Percentiles rank a stretch among this genome's conserved stretches.
Conservation (phyloP, 495 filamentous ascomycete species). For the Tetracladium setigerum region DNA sequence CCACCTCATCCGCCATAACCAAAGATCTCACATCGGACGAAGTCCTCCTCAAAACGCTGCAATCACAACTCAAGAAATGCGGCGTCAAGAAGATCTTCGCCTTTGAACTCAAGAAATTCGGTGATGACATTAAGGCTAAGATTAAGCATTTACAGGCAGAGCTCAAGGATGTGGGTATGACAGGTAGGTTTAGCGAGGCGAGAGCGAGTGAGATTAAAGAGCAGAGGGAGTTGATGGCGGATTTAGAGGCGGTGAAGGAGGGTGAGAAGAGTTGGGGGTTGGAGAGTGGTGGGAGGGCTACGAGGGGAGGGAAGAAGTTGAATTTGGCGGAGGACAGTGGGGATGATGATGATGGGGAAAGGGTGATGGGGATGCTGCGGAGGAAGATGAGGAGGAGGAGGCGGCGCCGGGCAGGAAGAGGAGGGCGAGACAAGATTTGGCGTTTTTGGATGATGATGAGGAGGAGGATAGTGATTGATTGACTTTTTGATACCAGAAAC, state of each 20-base stretch:
- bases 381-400: conserved; percentile 23
- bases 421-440: conserved; percentile 18
- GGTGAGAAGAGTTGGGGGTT: conserved; percentile 71
- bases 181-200: conserved; percentile 72
- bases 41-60: conserved; percentile 82
- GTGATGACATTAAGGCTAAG: conserved; percentile 60
- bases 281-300: conserved; percentile 27
- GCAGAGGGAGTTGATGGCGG: conserved; percentile 68
- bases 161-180: conserved; percentile 78
- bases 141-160: conserved; percentile 72
- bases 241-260: conserved; percentile 74
- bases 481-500: no score
- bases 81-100: conserved; percentile 91
- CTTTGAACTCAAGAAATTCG: conserved; percentile 72
- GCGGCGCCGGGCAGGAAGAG: conserved; percentile 18
- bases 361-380: conserved; percentile 31
- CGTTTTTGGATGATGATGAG: conserved; percentile 16
- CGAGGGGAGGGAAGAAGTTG: conserved; percentile 19
- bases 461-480: conserved; percentile 10
- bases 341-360: conserved; percentile 32
- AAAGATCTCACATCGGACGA: conserved; percentile 58
- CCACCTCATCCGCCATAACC: conserved; percentile 5
- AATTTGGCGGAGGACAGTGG: conserved; percentile 23
- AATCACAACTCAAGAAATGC: conserved; percentile 82
- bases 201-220: conserved; percentile 84